These are phyloP conservation scores for Rhodotorula sp. DNA, from an alignment of 1,284 basidiomycete genomes.

Conservation along the genomic window DNA sequence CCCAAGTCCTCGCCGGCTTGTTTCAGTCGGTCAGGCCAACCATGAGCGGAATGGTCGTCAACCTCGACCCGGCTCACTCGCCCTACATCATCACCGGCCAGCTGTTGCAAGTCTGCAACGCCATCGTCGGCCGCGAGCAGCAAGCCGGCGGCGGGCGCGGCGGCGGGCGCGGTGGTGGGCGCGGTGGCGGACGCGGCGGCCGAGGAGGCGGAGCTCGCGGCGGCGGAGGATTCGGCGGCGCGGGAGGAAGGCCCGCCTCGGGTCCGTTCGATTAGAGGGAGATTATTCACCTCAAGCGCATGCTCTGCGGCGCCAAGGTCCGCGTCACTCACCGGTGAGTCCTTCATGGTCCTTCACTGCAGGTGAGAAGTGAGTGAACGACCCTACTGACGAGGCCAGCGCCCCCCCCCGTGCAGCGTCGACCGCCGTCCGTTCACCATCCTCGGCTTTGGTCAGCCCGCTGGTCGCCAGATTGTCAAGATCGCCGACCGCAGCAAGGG, in stretches of 20 bases:
- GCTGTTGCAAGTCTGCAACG: slow-evolving; percentile 22
- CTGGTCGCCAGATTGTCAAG: slow-evolving; percentile 14
- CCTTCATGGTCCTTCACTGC: neutral
- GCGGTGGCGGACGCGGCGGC: slow-evolving; percentile 16
- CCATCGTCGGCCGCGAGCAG: slow-evolving; percentile 22
- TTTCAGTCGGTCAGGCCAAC: slow-evolving; percentile 28
- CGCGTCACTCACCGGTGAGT: slow-evolving; percentile 32
- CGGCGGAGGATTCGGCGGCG: neutral
- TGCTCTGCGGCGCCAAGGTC: slow-evolving; percentile 26
- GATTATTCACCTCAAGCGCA: slow-evolving; percentile 21
- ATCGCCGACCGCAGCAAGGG: slow-evolving; percentile 5
- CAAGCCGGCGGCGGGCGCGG: neutral
- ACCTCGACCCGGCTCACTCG: slow-evolving; percentile 35
- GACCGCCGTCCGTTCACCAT: slow-evolving; percentile 25
- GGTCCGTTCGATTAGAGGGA: slow-evolving; percentile 9
- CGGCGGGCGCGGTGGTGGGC: slow-evolving; percentile 18
- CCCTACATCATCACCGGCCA: slow-evolving; percentile 28
- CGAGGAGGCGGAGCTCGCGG: slow-evolving; percentile 6
- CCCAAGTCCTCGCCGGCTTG: slow-evolving; percentile 27
- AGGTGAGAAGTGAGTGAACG: neutral
- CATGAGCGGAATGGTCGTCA: slow-evolving; percentile 29
- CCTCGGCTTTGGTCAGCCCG: slow-evolving; percentile 27
- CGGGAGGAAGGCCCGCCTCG: neutral
- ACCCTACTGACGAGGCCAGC: neutral
- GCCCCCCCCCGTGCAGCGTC: slow-evolving; percentile 4